Percentiles rank a stretch among this genome's conserved stretches.
Evolutionary conservation across 306 rosid genomes (phyloP).

Genomic region (Fragaria vesca): DNA sequence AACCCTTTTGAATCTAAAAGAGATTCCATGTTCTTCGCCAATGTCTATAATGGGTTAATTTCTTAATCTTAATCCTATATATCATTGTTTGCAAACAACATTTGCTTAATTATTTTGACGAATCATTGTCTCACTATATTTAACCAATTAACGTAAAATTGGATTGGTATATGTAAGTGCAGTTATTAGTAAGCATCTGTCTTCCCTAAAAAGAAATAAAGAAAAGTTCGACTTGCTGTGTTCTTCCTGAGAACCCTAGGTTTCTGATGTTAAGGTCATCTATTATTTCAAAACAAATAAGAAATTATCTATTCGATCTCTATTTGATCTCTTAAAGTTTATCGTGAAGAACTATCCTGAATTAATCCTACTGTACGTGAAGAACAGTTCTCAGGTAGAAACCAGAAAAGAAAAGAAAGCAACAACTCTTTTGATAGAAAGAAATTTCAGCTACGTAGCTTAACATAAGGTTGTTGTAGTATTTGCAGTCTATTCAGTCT

Average conservation of each 20-base stretch:
- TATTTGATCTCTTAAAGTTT: no score
- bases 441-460: background rate
- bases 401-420: background rate
- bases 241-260: background rate
- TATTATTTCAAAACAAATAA: background rate
- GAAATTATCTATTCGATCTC: no score
- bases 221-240: background rate
- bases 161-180: background rate
- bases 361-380: no score
- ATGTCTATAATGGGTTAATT: background rate
- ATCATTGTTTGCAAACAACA: background rate
- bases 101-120: background rate
- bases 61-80: background rate
- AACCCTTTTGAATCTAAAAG: conserved; percentile 10
- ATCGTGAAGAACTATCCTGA: no score
- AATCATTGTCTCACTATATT: background rate
- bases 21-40: conserved; percentile 3
- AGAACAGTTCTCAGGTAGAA: background rate
- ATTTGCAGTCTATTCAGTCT: background rate
- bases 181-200: background rate
- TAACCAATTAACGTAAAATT: background rate
- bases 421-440: background rate
- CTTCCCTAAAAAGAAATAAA: background rate
- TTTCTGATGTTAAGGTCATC: background rate
- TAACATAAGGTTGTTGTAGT: background rate